Evolutionary conservation across 306 rosid species (phyloP).

Genomic region (Acmispon strigosus): DNA sequence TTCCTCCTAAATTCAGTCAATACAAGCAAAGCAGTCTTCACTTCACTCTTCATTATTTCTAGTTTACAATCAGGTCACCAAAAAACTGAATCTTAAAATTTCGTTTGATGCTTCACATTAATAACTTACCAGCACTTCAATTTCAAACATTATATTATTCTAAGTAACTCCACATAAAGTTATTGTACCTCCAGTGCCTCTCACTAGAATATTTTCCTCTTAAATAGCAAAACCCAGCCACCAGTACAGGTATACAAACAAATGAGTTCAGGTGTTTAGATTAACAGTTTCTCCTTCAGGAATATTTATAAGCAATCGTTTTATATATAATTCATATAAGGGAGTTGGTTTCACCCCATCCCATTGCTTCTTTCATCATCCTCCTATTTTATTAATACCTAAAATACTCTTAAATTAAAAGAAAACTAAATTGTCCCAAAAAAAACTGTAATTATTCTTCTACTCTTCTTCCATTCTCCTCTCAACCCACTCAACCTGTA

Average conservation of each 20-base stretch:
- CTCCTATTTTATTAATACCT: no score
- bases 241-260: not conserved
- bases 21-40: no score
- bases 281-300: not conserved
- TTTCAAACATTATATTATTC: not conserved
- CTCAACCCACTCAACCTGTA: no score
- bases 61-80: not conserved
- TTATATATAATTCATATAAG: not conserved
- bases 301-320: not conserved
- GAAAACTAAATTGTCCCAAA: no score
- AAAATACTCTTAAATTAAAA: no score
- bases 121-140: not conserved
- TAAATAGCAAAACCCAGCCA: not conserved
- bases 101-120: not conserved
- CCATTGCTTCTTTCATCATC: no score
- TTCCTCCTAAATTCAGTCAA: not conserved
- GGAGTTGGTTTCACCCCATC: no score
- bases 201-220: not conserved
- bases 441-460: no score
- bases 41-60: not conserved
- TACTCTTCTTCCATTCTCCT: no score
- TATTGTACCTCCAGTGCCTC: not conserved
- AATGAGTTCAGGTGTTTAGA: not conserved
- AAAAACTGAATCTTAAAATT: not conserved
- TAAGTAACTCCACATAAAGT: not conserved